Base-by-base conservation (phyloP, 768 basidiomycete species). In the Mycena crocata region DNA sequence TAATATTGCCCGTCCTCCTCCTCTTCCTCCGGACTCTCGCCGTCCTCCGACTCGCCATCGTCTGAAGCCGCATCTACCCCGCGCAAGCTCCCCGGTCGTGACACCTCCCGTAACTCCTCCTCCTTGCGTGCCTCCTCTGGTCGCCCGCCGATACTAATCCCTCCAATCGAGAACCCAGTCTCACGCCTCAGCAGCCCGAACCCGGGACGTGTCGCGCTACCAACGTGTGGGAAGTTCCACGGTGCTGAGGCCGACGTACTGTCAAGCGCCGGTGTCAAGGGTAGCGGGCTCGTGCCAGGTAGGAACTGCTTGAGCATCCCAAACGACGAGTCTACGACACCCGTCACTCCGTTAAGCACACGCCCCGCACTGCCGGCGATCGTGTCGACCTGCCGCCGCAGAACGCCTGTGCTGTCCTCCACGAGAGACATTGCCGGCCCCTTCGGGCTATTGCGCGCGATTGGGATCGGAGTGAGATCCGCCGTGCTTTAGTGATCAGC, bases 271-370 rank as follows among this genome's bases (percentile, higher is more conserved):
- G 69, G 69, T 14, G 62, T 69, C 23, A 72, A 30, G 14, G 75
- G 69, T 61, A 56, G 72, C 62, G 57, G 80, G 69, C 67, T 74
- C 70, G 28, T 77, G 74, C 82, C 82, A 0, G 87, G 94, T 57
- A 96, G 84, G 45, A 96, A 81, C 5, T 93, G 90, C 21, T 93
- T 87, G 19, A 98, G 82, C 68, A 95, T 93, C 21, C 93, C 93
- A 78, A 96, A 95, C 3, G 93, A 94, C 0, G 94, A 89, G 75
- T 97, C 95, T 51, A 97, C 92, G 57, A 98, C 95, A 26, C 93
- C 95, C 7, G 86, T 90, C 56, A 94, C 93, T 45, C 94, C 95
- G 54, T 86, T 92, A 67, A 94, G 83, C 50, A 91, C 88, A 62
- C 90, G 88, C 75, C 88, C 90, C 21, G 96, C 96, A 0, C 92